Percentiles rank a stretch among this genome's conserved stretches.
Evolutionary conservation across 441 rosid genomes (phyloP).

Genomic region (Gossypium schwendimanii): DNA sequence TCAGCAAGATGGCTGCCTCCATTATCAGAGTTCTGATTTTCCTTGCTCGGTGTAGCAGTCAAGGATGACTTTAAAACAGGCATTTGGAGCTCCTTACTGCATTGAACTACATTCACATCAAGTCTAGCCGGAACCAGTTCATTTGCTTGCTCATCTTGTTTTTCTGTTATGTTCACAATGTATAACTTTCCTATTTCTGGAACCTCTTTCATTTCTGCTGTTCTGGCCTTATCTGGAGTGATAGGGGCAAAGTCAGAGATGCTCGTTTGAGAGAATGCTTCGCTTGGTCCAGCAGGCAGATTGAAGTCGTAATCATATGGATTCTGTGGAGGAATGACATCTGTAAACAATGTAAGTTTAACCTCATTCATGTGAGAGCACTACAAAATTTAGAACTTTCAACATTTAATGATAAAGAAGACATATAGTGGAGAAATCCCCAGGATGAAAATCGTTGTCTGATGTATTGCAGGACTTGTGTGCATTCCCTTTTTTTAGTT

Average conservation of each 20-base stretch:
- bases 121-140: constrained; percentile 12
- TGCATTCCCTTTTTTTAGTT: background rate
- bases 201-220: constrained; percentile 15
- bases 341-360: constrained; percentile 24
- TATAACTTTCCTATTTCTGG: constrained; percentile 19
- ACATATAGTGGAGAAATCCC: background rate
- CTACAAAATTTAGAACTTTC: background rate
- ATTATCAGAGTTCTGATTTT: constrained; percentile 30
- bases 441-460: background rate
- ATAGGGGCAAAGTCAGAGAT: constrained; percentile 37
- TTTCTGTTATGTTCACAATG: constrained; percentile 17
- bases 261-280: constrained; percentile 17
- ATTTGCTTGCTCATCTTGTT: constrained; percentile 18
- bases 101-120: constrained; percentile 8
- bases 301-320: constrained; percentile 35
- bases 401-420: background rate
- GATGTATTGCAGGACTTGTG: background rate
- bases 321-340: constrained; percentile 17
- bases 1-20: constrained; percentile 25
- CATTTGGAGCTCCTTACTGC: constrained; percentile 20
- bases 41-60: constrained; percentile 20
- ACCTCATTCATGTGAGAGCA: constrained; percentile 10
- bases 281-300: constrained; percentile 21
- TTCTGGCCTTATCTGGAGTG: constrained; percentile 42
- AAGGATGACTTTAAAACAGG: constrained; percentile 22